These are phyloP conservation scores for Phoma sp. DNA, from an alignment of 2,329 filamentous ascomycete species.

Conservation along the genomic window DNA sequence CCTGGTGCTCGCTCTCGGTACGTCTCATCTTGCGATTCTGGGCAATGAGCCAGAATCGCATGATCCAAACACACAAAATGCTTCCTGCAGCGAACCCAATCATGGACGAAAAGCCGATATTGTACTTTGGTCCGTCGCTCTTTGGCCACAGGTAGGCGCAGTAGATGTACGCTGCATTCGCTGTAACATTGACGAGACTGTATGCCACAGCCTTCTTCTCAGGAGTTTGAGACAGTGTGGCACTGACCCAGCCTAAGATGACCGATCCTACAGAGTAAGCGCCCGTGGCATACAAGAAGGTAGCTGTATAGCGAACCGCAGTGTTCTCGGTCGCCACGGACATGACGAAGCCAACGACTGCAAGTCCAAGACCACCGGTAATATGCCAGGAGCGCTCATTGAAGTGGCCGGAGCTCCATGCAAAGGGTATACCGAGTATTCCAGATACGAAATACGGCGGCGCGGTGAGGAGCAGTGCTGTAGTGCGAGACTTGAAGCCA, in stretches of 20 bases:
- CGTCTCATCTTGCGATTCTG: background rate
- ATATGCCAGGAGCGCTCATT: constrained; percentile 58
- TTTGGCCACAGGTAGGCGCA: background rate
- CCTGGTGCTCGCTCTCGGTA: background rate
- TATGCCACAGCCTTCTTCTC: constrained; percentile 48
- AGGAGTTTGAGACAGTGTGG: constrained; percentile 46
- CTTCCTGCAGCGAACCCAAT: background rate
- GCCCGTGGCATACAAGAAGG: constrained; percentile 22
- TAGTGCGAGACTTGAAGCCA: constrained; percentile 29
- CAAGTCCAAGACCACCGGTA: constrained; percentile 47
- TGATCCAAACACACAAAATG: background rate
- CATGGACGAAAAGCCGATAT: background rate
- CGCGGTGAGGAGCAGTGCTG: constrained; percentile 35
- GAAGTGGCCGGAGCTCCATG: constrained; percentile 56
- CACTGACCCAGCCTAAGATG: constrained; percentile 50
- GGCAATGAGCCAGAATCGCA: background rate
- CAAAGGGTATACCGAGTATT: constrained; percentile 52
- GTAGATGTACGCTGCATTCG: background rate
- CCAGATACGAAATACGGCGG: constrained; percentile 56
- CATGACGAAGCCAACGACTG: constrained; percentile 49
- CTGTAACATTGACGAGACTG: background rate
- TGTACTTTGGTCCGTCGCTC: background rate
- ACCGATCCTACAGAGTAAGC: constrained; percentile 19
- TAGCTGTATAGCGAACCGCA: constrained; percentile 29
- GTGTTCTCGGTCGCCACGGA: constrained; percentile 36